Base-by-base conservation (phyloP, 495 filamentous ascomycete genomes). In the Neurospora sp. region DNA sequence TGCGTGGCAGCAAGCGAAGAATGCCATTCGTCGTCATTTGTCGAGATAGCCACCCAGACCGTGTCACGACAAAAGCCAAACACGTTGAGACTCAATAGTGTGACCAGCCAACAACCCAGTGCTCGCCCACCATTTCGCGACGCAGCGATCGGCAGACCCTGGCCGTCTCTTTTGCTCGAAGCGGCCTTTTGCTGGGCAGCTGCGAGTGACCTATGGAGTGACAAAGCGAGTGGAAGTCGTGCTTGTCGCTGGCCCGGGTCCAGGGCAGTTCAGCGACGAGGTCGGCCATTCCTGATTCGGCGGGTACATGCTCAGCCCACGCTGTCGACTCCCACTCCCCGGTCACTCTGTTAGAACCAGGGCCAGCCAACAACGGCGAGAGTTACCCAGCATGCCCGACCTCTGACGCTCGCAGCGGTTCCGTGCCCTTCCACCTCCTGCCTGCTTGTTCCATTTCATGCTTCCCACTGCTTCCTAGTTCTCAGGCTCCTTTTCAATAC, bases 401-500 rank as follows among this genome's bases (percentile, higher is more conserved):
- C 17, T 37, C 48, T 72, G 45, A 37, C 17, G 35, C 59, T 70
- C 68, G 40, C 74, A 80, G 78, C 75, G 73, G 74, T 81, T 81
- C 79, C 72, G 77, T 78, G 71, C 69, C 59, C 77, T 81, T 81
- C 79, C 76, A 80, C 73, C 70, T 68, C 68, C 75, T 76, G 72
- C 78, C 70, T 73, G 74, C 76, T 73, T 74, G 76, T 79, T 83
- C 81, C 74, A 80, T 71, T 65, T 65, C 53, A 31, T 65, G 53
- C 53, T 65, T 65, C 53, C 53, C 53, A 65, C 14, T 65, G 53
- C 53, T 65, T 35, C 14, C 53, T 17, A 27, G 53, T 65, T 65
- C 53, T 61, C 76, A 74, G 77, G 72, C 75, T 79, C 72, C 78
- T 79, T 78, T 78, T 77, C 74, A 78, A 75, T 75, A 73, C 59